phyloP scores from a whole-genome alignment of 805 yeast genomes.

The Metschnikowia colocasiae region DNA sequence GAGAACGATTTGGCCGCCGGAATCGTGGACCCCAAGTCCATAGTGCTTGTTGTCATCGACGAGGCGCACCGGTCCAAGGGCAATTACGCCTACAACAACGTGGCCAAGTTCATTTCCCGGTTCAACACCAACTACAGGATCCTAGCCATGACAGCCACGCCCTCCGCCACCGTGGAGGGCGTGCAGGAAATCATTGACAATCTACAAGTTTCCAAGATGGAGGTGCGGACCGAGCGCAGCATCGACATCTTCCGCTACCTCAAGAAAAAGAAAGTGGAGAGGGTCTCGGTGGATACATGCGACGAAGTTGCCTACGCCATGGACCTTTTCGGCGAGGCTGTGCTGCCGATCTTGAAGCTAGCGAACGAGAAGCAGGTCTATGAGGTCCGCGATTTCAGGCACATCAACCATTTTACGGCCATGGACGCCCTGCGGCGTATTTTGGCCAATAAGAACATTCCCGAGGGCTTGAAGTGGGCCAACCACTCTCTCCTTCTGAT shows the following conservation, averaged over 20 bases:
- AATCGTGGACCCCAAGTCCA: constrained; percentile 65
- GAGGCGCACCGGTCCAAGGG: constrained; percentile 96
- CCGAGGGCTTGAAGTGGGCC: constrained; percentile 74
- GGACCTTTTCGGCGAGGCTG: constrained; percentile 55
- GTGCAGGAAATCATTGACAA: constrained; percentile 82
- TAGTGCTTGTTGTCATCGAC: constrained; percentile 79
- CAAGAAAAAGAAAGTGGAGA: constrained; percentile 60
- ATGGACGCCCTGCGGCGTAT: constrained; percentile 64
- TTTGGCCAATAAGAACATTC: constrained; percentile 47
- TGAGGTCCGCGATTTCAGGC: constrained; percentile 61
- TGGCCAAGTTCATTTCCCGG: constrained; percentile 59
- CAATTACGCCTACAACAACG: constrained; percentile 81
- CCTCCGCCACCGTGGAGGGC: constrained; percentile 81
- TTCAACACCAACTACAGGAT: constrained; percentile 67
- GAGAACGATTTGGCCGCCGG: constrained; percentile 84
- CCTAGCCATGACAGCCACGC: constrained; percentile 92
- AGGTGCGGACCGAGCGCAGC: constrained; percentile 81
- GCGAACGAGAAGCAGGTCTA: constrained; percentile 65
- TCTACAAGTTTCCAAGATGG: constrained; percentile 69
- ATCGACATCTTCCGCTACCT: constrained; percentile 77
- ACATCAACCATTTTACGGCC: constrained; percentile 66
- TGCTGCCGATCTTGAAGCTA: constrained; percentile 58
- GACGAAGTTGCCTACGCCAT: constrained; percentile 55
- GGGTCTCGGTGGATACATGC: constrained; percentile 52
- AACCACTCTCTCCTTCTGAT: constrained; percentile 58